phyloP scores from a whole-genome alignment of 805 yeast species.

The Monosporozyma unispora region DNA sequence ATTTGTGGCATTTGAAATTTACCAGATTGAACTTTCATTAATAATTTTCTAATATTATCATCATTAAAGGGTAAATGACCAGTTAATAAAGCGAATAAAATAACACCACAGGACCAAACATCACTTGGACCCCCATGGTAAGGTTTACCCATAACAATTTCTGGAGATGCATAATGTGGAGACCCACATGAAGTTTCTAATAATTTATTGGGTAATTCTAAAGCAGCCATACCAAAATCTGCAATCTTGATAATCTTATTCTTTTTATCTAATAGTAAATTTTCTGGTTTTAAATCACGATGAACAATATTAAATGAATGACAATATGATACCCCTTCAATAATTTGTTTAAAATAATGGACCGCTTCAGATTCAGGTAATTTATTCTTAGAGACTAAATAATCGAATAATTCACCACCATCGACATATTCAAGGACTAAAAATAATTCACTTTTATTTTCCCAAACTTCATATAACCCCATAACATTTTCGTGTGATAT shows the following conservation, averaged over 20 bases:
- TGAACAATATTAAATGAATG: slow-evolving; percentile 76
- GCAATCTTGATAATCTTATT: slow-evolving; percentile 66
- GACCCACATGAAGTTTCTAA: slow-evolving; percentile 80
- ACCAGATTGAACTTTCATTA: slow-evolving; percentile 71
- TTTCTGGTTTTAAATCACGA: slow-evolving; percentile 77
- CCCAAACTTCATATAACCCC: slow-evolving; percentile 96
- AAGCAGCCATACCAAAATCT: slow-evolving; percentile 86
- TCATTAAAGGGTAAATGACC: slow-evolving; percentile 82
- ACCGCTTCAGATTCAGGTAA: slow-evolving; percentile 67
- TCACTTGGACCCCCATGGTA: slow-evolving; percentile 82
- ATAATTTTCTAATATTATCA: slow-evolving; percentile 60
- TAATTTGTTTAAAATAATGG: slow-evolving; percentile 66
- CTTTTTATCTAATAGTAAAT: slow-evolving; percentile 54
- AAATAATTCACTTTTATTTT: slow-evolving; percentile 80
- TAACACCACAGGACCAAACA: slow-evolving; percentile 85
- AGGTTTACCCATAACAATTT: slow-evolving; percentile 66
- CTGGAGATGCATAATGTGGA: slow-evolving; percentile 86
- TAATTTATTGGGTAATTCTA: slow-evolving; percentile 60
- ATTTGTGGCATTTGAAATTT: slow-evolving; percentile 61
- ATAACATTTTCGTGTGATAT: slow-evolving; percentile 90
- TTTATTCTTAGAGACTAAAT: slow-evolving; percentile 59
- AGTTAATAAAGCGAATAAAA: slow-evolving; percentile 65
- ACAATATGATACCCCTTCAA: slow-evolving; percentile 71
- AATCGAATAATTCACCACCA: slow-evolving; percentile 80
- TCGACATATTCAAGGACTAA: slow-evolving; percentile 74